A percentile compares a stretch with the other conserved stretches of the same genome.
phyloP scores from a whole-genome alignment of 2,329 filamentous ascomycete genomes.

The Bisporella sp. region DNA sequence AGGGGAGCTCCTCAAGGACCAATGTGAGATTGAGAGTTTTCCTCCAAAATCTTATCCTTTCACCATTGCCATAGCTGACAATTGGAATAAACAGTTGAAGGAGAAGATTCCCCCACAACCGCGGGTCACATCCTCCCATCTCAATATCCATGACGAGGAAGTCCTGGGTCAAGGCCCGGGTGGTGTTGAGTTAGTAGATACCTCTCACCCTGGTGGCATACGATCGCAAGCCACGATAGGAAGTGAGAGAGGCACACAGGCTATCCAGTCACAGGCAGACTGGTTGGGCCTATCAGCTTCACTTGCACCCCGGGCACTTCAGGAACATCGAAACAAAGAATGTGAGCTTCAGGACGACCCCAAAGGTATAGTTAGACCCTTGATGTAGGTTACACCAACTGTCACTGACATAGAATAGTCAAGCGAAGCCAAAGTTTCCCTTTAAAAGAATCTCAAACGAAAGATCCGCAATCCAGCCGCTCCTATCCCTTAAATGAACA shows the following conservation, averaged over 20 bases:
- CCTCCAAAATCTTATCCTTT: neutral
- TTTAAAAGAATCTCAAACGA: no score
- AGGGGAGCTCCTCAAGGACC: no score
- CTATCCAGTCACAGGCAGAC: neutral
- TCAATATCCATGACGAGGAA: conserved; percentile 1
- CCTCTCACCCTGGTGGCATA: neutral
- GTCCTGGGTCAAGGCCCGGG: neutral
- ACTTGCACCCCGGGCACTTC: no score
- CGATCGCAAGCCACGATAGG: neutral
- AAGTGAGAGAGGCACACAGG: neutral
- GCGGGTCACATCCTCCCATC: neutral
- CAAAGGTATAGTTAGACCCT: no score
- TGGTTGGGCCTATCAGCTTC: no score
- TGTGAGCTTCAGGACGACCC: no score
- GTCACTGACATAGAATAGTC: no score
- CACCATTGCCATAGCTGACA: conserved; percentile 1
- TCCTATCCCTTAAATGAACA: no score
- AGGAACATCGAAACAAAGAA: no score
- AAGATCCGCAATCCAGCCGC: no score
- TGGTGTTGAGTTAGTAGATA: neutral
- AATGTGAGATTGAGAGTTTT: neutral
- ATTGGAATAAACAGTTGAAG: conserved; percentile 1
- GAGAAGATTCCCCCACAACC: neutral
- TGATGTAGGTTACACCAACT: no score
- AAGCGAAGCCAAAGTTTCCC: no score